Percentiles rank a stretch among this genome's conserved stretches.
Conservation (phyloP, 2,329 filamentous ascomycete genomes). For the Diplodia intermedia region DNA sequence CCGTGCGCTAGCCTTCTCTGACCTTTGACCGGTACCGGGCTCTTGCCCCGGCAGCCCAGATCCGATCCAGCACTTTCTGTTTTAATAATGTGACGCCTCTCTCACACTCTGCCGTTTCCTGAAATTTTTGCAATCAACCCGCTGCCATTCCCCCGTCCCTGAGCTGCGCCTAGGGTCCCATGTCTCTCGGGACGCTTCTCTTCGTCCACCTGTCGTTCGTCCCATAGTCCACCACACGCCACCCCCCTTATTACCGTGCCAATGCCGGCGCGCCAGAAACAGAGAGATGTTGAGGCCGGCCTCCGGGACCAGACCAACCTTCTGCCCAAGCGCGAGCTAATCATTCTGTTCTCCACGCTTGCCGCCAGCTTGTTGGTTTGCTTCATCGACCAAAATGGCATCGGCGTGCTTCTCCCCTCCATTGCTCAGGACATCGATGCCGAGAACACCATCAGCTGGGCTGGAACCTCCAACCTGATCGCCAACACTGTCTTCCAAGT, state of each 20-base stretch:
- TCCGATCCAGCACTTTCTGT: constrained; percentile 5
- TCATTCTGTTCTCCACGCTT: constrained; percentile 61
- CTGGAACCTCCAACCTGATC: constrained; percentile 61
- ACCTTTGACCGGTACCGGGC: constrained; percentile 21
- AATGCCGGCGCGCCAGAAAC: constrained; percentile 20
- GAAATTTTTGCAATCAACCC: constrained; percentile 11
- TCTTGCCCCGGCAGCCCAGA: constrained; percentile 9
- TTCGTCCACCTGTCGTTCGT: background rate
- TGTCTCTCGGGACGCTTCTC: constrained; percentile 6
- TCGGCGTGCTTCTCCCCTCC: constrained; percentile 52
- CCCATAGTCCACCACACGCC: background rate
- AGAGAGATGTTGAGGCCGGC: constrained; percentile 51
- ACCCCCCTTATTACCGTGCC: constrained; percentile 12
- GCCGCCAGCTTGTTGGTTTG: constrained; percentile 62
- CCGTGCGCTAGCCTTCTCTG: constrained; percentile 9
- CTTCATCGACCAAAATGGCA: constrained; percentile 65
- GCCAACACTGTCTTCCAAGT: constrained; percentile 69
- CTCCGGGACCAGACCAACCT: constrained; percentile 65
- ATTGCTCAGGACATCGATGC: constrained; percentile 49
- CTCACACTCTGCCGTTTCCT: constrained; percentile 2
- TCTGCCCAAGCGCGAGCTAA: constrained; percentile 58
- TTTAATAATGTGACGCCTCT: constrained; percentile 25
- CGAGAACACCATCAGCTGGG: constrained; percentile 62
- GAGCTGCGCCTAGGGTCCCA: constrained; percentile 6
- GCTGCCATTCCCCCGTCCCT: constrained; percentile 11